Evolutionary conservation across 1,139 yeast genomes (phyloP).

Genomic region (Arxiozyma telluris): DNA sequence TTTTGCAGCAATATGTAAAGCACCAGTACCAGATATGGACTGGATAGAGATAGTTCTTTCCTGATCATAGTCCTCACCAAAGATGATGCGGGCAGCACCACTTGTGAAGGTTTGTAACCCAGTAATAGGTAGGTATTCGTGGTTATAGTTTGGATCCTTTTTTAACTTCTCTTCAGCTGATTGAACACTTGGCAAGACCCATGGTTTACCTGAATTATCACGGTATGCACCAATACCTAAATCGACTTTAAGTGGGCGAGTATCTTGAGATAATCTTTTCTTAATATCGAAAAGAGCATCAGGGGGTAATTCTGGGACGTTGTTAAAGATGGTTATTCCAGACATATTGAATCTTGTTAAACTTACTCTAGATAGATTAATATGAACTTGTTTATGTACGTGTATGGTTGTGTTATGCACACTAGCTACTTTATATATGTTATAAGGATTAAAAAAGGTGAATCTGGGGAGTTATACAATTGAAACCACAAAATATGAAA

Average conservation of each 20-base stretch:
- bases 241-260: constrained; percentile 58
- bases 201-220: constrained; percentile 86
- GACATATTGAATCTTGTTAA: constrained; percentile 11
- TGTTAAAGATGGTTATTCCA: constrained; percentile 31
- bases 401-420: neutral
- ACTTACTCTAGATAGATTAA: neutral
- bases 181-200: constrained; percentile 81
- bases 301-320: constrained; percentile 55
- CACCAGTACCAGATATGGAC: constrained; percentile 92
- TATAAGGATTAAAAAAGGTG: too few species aligned
- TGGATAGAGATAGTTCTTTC: constrained; percentile 66
- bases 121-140: constrained; percentile 80
- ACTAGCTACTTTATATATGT: neutral
- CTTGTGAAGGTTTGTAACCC: constrained; percentile 65
- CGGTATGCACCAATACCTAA: constrained; percentile 95
- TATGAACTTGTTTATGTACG: neutral
- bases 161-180: constrained; percentile 54
- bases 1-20: constrained; percentile 77
- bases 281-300: constrained; percentile 80
- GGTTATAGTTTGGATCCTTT: constrained; percentile 60
- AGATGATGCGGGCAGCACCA: constrained; percentile 70
- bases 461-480: too few species aligned
- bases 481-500: too few species aligned
- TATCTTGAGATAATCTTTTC: constrained; percentile 61
- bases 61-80: constrained; percentile 59